Base-by-base conservation (phyloP, 2,329 filamentous ascomycete genomes). In the Lasiodiplodia hormozganensis region DNA sequence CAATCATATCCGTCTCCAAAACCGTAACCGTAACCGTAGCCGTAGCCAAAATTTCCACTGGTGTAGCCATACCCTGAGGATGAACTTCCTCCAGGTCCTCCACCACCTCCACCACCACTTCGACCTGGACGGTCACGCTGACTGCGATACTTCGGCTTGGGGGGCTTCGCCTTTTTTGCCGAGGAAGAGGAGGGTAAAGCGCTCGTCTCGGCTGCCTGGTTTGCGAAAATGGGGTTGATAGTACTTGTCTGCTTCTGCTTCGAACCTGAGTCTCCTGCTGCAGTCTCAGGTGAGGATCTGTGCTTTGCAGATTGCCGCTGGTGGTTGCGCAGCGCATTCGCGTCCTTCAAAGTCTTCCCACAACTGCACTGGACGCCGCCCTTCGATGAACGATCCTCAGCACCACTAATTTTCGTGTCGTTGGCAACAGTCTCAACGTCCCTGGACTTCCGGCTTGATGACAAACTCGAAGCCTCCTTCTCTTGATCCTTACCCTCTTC, bases 301-400 rank as follows among this genome's bases (percentile, higher is more conserved):
- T 52, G 43, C 12, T 38, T 64, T 25, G 60, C n/a, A 36, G 47
- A 64, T 12, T 51, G 43, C 12, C 31, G 60, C 23, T 38, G 60
- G 47, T 64, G 60, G 8, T 36, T 12, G 18, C 16, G 28, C 18
- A 52, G 6, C 8, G n/a, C 60, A 2, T 38, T 23, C 25, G 7
- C 8, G n/a, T 21, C 7, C 47, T 64, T 64, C 43, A 40, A 64
- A 23, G 60, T 14, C 14, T 28, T 14, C 25, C 47, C 47, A 12
- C 60, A 52, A 2, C 10, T 36, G 31, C 47, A 38, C 12, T 2
- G 31, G 7, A 51, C 18, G 28, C 31, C 23, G 12, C 18, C 5
- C 25, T 36, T 7, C 16, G 8, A 18, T 18, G 23, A 4, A 21
- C 16, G 5, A 23, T 5, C 16, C 7, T 12, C 16, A 18, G 14